Evolutionary conservation across 306 rosid genomes (phyloP).

Genomic region (Argentina anserina): DNA sequence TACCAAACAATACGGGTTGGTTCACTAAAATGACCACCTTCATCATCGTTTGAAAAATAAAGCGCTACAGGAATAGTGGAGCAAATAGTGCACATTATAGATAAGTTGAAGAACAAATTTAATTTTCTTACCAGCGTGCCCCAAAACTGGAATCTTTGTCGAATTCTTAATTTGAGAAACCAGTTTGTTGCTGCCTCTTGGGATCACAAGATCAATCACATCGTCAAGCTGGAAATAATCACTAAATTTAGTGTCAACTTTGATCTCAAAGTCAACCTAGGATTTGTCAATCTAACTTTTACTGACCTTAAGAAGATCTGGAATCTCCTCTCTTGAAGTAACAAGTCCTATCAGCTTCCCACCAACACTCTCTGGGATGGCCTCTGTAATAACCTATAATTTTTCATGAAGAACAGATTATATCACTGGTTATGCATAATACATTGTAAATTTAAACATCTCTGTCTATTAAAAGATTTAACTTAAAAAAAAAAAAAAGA

Average conservation of each 20-base stretch:
- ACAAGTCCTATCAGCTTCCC: conserved; percentile 87
- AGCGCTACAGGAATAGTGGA: conserved; percentile 12
- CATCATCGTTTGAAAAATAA: conserved; percentile 16
- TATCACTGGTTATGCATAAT: conserved; percentile 11
- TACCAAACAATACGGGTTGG: conserved; percentile 21
- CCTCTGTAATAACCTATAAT: conserved; percentile 72
- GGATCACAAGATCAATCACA: conserved; percentile 92
- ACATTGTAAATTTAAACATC: neutral
- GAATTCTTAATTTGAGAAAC: conserved; percentile 87
- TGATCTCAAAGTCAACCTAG: conserved; percentile 22
- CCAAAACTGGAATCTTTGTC: conserved; percentile 96
- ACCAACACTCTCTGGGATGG: conserved; percentile 88
- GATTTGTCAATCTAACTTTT: conserved; percentile 15
- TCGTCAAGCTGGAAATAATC: conserved; percentile 70
- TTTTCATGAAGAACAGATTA: conserved; percentile 12
- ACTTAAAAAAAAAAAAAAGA: no score
- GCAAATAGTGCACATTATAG: conserved; percentile 14
- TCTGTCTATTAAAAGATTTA: conserved; percentile 17
- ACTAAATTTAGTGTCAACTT: conserved; percentile 15
- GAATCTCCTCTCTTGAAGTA: conserved; percentile 95
- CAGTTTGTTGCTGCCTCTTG: conserved; percentile 97
- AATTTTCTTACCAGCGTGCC: conserved; percentile 85
- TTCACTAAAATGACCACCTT: conserved; percentile 16
- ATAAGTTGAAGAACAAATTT: conserved; percentile 1
- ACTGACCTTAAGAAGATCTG: conserved; percentile 81